Evolutionary conservation across 176 grass and related monocot species (phyloP).

Genomic region (Saccharum officinarum): DNA sequence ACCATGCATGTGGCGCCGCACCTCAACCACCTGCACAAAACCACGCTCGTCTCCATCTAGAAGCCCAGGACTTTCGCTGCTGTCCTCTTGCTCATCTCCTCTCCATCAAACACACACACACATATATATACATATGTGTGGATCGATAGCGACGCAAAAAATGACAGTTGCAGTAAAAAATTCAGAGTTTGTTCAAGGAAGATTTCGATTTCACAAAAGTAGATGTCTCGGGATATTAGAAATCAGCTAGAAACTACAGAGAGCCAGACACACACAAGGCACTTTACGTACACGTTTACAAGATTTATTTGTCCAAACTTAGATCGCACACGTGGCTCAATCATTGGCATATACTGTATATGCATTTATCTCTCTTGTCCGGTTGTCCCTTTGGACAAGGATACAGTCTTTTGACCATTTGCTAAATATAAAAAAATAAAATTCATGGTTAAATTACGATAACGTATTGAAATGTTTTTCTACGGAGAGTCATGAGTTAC

Average conservation of each 20-base stretch:
- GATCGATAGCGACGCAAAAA: neutral
- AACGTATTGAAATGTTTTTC: no score
- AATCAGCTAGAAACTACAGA: neutral
- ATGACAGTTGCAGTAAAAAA: neutral
- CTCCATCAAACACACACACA: no score
- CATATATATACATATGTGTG: neutral
- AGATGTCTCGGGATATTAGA: neutral
- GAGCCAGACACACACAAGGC: no score
- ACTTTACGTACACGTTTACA: no score
- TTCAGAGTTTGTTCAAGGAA: neutral
- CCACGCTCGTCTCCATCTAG: slow-evolving; percentile 23
- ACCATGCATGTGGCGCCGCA: neutral
- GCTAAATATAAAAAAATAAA: no score
- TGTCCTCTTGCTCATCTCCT: neutral
- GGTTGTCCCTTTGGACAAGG: neutral
- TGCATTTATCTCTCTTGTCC: neutral
- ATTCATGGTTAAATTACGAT: no score
- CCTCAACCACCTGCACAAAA: slow-evolving; percentile 1
- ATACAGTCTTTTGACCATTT: neutral
- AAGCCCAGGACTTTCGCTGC: slow-evolving; percentile 26
- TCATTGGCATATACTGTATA: neutral
- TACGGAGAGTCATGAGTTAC: no score
- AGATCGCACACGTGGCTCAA: neutral
- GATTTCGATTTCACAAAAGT: neutral
- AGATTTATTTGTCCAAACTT: neutral